Evolutionary conservation across 2,329 filamentous ascomycete genomes (phyloP), one percentile per base, ranked within the genome.

Genomic region (Claviceps purpurea): DNA sequence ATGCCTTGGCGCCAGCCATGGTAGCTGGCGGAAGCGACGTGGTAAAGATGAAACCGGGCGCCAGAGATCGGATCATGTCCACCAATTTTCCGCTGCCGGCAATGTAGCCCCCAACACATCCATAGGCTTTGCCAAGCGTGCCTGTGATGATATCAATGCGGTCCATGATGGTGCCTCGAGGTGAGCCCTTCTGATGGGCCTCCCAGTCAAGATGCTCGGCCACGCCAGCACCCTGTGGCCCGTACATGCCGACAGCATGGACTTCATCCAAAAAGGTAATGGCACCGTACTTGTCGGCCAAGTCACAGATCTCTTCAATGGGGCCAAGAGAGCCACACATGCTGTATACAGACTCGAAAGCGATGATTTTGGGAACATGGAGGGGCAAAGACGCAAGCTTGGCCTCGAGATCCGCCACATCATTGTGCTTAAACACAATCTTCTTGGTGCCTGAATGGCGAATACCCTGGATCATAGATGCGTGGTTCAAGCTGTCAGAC

Each of bases 391-490:
- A 86, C 2, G 90, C 89, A 58, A 98, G 76, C 71, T 98, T 97
- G 49, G 81, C 81, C 73, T 98, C 93, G 16, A 98, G 75, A 62
- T 98, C 93, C 43, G 77, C 82, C n/a, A 97, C 70, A 62, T 98
- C 90, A 63, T 98, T 98, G 73, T 98, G 93, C 73, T 94, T 95
- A 79, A 97, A 98, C 26, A 98, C 91, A 69, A 97, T 79, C 77
- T 98, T 98, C 73, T 87, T 91, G 41, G 93, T 90, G 46, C 91
- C 90, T 10, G 91, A 97, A 70, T 98, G 93, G 45, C 93, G 88
- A 62, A 98, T 98, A 46, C 93, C 93, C 70, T 97, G 93, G 56
- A 98, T 98, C 93, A 98, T 98, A 5, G 91, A 97, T 13, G 93
- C 93, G 67, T 98, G 93, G 68, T 98, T 98, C 66, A 96, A 73